These are phyloP conservation scores for Coemansia sp. DNA, from an alignment of 192 early-diverging fungal species.

Conservation along the genomic window DNA sequence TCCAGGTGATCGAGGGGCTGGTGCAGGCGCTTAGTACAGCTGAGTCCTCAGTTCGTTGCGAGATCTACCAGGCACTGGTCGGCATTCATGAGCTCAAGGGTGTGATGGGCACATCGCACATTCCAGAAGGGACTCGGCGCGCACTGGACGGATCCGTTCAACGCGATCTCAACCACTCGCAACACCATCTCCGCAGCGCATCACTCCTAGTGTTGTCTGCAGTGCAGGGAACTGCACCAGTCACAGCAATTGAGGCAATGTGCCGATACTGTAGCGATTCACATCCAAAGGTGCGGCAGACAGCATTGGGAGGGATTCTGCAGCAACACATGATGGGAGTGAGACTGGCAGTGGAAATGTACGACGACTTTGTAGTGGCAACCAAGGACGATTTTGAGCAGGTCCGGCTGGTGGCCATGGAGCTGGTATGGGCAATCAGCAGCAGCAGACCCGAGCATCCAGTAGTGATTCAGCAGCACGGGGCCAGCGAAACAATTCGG, in stretches of 20 bases:
- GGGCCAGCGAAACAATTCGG: slow-evolving; percentile 28
- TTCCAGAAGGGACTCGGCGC: slow-evolving; percentile 1
- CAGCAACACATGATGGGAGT: slow-evolving; percentile 36
- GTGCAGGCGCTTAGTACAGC: slow-evolving; percentile 13
- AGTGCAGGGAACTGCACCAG: neutral
- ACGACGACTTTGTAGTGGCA: slow-evolving; percentile 63
- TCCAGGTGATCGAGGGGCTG: neutral
- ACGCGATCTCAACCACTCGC: slow-evolving; percentile 37
- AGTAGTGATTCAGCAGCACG: slow-evolving; percentile 38
- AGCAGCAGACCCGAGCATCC: slow-evolving; percentile 52
- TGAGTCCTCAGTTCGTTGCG: slow-evolving; percentile 34
- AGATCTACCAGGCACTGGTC: slow-evolving; percentile 40
- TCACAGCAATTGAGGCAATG: slow-evolving; percentile 18
- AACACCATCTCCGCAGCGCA: slow-evolving; percentile 48
- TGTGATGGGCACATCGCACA: slow-evolving; percentile 2
- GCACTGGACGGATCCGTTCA: slow-evolving; percentile 13
- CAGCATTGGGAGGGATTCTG: slow-evolving; percentile 27
- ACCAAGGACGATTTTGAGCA: slow-evolving; percentile 72
- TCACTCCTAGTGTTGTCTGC: slow-evolving; percentile 22
- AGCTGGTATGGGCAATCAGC: slow-evolving; percentile 65
- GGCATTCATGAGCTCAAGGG: slow-evolving; percentile 37
- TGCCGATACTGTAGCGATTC: slow-evolving; percentile 35
- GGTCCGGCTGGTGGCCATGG: slow-evolving; percentile 67
- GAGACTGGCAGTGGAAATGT: slow-evolving; percentile 48
- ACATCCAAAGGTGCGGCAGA: slow-evolving; percentile 46